Evolutionary conservation across 768 basidiomycete species (phyloP).

Genomic region (Lactarius tabidus): DNA sequence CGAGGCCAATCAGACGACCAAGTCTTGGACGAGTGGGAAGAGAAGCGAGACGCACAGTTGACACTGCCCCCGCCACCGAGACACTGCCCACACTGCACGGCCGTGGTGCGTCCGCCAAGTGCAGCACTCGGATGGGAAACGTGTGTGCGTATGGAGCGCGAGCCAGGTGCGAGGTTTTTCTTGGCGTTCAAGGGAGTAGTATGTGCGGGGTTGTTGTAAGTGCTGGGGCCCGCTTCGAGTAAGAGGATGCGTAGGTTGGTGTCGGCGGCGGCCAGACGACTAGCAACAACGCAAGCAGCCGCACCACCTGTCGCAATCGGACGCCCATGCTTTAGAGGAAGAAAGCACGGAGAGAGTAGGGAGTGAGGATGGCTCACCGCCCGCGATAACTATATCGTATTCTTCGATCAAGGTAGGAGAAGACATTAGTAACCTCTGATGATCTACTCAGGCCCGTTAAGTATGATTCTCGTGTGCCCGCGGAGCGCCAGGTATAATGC

Average conservation of each 20-base stretch:
- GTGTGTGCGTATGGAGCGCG: conserved; percentile 44
- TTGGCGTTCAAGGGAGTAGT: conserved; percentile 52
- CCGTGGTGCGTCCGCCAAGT: conserved; percentile 40
- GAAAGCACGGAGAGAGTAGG: not conserved
- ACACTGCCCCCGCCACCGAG: conserved; percentile 61
- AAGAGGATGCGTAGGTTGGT: conserved; percentile 54
- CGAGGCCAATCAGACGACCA: not conserved
- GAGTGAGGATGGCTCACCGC: not conserved
- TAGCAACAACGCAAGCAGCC: conserved; percentile 53
- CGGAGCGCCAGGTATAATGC: not conserved
- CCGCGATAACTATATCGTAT: conserved; percentile 18
- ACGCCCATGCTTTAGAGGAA: not conserved
- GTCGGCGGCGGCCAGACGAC: conserved; percentile 50
- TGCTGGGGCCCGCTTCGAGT: conserved; percentile 54
- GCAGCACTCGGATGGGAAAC: conserved; percentile 39
- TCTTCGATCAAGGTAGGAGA: not conserved
- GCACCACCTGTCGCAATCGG: conserved; percentile 36
- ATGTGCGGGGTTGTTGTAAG: conserved; percentile 42
- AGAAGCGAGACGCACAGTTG: conserved; percentile 41
- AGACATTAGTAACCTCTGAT: not conserved
- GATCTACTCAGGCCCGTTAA: not conserved
- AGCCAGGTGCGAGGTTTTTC: conserved; percentile 37
- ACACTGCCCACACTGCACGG: conserved; percentile 45
- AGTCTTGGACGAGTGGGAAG: not conserved
- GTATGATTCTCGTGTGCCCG: too few relatives aligned